Evolutionary conservation across 1,139 yeast species (phyloP), one percentile per base, ranked within the genome.

Genomic region (Suhomyces guaymorum): DNA sequence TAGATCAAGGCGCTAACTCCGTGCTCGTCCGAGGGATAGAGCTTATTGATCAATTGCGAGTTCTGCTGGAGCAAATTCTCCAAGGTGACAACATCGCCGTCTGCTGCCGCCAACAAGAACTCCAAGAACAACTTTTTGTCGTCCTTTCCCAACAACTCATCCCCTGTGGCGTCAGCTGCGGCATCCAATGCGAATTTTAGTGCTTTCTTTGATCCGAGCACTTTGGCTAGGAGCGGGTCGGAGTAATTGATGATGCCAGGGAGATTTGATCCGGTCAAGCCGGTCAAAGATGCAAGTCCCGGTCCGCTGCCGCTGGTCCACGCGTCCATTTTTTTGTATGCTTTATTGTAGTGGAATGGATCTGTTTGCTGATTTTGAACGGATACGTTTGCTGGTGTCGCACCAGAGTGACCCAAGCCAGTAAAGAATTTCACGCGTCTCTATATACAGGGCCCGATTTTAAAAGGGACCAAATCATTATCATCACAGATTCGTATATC

Each of bases 1-100:
- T 68, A 75, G 1, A 77, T 63, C 46, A 79, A 59, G 1, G 80
- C 73, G 0, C 75, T 63, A 3, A 70, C 59, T 0, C 84, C 84
- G 20, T 55, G 52, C 5, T 55, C 54, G 26, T 69, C 71, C 6
- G 48, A 43, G 3, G 73, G 73, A 37, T 51, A 62, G 15, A 52
- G 39, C 18, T 42, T 28, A 30, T 68, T 57, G n/a, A 69, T 50
- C 9, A 61, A 40, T 4, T 59, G 58, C 1, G 66, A 60, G 30
- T 62, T 52, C 3, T 55, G 48, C 14, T 65, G 43, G 2, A 66
- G 41, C 2, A 68, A 46, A 14, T 63, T 60, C 38, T 74, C 73
- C 19, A 73, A 46, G 1, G 75, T 55, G 2, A 61, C 68, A 21
- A 63, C 42, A 43, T 78, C 83, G 7, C 80, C 81, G 26, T 76